Percentiles rank a stretch among this genome's conserved stretches.
Conservation (phyloP, 768 basidiomycete genomes). For the Mrakia hoshinonis region DNA sequence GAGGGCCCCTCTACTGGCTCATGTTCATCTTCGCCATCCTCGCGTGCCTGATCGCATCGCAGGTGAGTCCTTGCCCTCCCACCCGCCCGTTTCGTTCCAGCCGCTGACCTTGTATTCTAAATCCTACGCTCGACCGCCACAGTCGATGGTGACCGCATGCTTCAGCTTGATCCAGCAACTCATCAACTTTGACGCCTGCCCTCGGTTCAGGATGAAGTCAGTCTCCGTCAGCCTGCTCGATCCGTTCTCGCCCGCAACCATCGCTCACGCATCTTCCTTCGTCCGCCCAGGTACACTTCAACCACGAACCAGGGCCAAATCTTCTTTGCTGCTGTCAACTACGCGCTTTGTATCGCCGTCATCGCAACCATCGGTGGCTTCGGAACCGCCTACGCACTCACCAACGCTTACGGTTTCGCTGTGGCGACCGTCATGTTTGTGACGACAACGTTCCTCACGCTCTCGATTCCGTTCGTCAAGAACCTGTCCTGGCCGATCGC, state of each 20-base stretch:
- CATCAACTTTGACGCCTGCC: slow-evolving; percentile 54
- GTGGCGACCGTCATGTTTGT: slow-evolving; percentile 60
- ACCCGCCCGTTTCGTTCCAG: no score
- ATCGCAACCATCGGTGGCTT: slow-evolving; percentile 55
- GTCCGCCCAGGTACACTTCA: slow-evolving; percentile 49
- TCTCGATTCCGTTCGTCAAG: slow-evolving; percentile 56
- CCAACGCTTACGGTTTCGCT: slow-evolving; percentile 50
- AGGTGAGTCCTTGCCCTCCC: neutral
- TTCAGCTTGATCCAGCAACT: slow-evolving; percentile 54
- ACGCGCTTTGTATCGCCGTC: slow-evolving; percentile 49
- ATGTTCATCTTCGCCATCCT: slow-evolving; percentile 38
- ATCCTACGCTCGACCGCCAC: no score
- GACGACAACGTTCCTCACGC: slow-evolving; percentile 51
- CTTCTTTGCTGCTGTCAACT: slow-evolving; percentile 57
- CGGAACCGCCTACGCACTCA: slow-evolving; percentile 49
- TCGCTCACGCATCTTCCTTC: slow-evolving; percentile 54
- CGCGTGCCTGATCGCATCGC: slow-evolving; percentile 49
- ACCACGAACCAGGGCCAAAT: slow-evolving; percentile 56
- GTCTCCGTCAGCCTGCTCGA: slow-evolving; percentile 58
- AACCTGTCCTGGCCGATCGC: slow-evolving; percentile 45
- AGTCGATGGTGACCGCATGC: slow-evolving; percentile 62
- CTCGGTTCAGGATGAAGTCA: slow-evolving; percentile 45
- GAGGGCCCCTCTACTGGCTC: slow-evolving; percentile 58
- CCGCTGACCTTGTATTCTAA: no score
- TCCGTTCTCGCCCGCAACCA: slow-evolving; percentile 55